phyloP scores from a whole-genome alignment of 352 stramenopile species.

The Phytophthora nicotianae region DNA sequence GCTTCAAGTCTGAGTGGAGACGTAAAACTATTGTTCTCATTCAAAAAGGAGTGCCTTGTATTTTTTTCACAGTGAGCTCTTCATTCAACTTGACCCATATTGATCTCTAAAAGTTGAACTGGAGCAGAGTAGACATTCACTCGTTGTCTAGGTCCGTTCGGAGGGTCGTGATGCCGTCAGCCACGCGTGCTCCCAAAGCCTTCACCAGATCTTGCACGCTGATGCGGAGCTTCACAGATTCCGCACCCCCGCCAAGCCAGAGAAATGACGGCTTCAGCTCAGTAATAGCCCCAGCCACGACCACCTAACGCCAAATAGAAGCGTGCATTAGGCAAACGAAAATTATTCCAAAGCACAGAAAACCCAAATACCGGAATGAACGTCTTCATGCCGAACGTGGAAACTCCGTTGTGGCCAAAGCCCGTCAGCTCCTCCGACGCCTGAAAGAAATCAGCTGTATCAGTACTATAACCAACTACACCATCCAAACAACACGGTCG shows the following conservation, averaged over 20 bases:
- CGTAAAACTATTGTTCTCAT: too few species aligned
- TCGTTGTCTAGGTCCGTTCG: slow-evolving; percentile 41
- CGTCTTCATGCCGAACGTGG: slow-evolving; percentile 80
- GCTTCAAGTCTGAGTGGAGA: too few species aligned
- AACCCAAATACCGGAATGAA: slow-evolving; percentile 54
- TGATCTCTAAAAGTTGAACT: neutral
- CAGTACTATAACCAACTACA: neutral
- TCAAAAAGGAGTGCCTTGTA: too few species aligned
- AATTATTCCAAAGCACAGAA: neutral
- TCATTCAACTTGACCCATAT: too few species aligned
- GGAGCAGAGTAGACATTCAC: slow-evolving; percentile 1
- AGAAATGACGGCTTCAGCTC: slow-evolving; percentile 62
- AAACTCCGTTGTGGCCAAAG: slow-evolving; percentile 88
- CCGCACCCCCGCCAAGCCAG: slow-evolving; percentile 81
- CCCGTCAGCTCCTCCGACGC: slow-evolving; percentile 75
- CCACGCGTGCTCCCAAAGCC: slow-evolving; percentile 58
- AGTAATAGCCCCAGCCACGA: slow-evolving; percentile 65
- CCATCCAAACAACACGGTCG: neutral
- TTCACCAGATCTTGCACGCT: slow-evolving; percentile 65
- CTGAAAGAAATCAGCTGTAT: slow-evolving; percentile 23
- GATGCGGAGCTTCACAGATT: slow-evolving; percentile 81
- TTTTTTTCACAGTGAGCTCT: too few species aligned
- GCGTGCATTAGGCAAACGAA: slow-evolving; percentile 4
- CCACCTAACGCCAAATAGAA: slow-evolving; percentile 44
- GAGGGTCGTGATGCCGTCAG: slow-evolving; percentile 61